Evolutionary conservation across 2,329 filamentous ascomycete genomes (phyloP).

Genomic region (Fusarium compactum): DNA sequence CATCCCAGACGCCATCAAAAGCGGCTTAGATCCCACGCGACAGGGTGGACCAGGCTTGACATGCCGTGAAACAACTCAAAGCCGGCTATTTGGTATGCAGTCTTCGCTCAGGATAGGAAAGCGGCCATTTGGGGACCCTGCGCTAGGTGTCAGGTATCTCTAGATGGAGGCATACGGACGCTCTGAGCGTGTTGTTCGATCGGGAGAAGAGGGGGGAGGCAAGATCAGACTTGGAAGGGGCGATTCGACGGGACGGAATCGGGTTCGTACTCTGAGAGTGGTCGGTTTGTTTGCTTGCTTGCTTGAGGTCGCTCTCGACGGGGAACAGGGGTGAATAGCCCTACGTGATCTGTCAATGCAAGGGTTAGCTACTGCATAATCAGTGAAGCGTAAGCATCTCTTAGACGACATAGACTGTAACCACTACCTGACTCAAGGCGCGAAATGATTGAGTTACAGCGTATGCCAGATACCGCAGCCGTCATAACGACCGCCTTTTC

Average conservation of each 20-base stretch:
- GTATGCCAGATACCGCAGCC: slow-evolving; percentile 8
- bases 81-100: slow-evolving; percentile 38
- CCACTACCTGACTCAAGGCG: neutral
- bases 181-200: neutral
- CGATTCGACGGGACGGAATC: slow-evolving; percentile 25
- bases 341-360: neutral
- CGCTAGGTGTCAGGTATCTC: neutral
- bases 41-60: neutral
- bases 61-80: slow-evolving; percentile 20
- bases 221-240: neutral
- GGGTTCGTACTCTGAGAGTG: slow-evolving; percentile 5
- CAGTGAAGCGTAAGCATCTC: neutral
- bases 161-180: neutral
- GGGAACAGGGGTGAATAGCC: slow-evolving; percentile 3
- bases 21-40: slow-evolving; percentile 24
- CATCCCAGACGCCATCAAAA: slow-evolving; percentile 5
- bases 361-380: neutral
- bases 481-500: slow-evolving; percentile 24
- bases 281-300: slow-evolving; percentile 3
- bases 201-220: slow-evolving; percentile 5
- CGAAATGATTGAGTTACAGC: slow-evolving; percentile 11
- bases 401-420: neutral
- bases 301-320: neutral
- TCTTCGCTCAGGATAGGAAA: slow-evolving; percentile 22
- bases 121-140: neutral